These are phyloP conservation scores for Tolypocladium ophioglossoides DNA, from an alignment of 2,329 filamentous ascomycete species.

Conservation along the genomic window DNA sequence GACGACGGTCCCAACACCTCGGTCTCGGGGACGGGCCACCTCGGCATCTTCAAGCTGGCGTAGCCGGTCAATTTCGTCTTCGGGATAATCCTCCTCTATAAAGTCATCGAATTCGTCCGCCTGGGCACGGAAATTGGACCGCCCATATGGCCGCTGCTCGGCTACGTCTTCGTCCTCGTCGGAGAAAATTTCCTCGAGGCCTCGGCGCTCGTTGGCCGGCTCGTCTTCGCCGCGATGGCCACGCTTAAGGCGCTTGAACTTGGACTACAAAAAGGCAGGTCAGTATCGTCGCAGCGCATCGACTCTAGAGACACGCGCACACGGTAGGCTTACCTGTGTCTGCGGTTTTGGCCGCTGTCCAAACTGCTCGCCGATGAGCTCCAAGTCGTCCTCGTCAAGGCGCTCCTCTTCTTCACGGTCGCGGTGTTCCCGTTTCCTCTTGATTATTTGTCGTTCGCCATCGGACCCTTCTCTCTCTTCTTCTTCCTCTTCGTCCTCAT, in stretches of 20 bases:
- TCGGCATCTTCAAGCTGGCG: constrained; percentile 77
- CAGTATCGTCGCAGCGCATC: constrained; percentile 5
- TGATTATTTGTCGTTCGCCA: constrained; percentile 41
- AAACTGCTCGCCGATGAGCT: constrained; percentile 79
- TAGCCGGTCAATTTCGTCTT: constrained; percentile 69
- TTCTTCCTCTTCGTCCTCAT: constrained; percentile 44
- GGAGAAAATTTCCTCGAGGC: constrained; percentile 86
- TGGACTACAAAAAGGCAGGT: constrained; percentile 45
- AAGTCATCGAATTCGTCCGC: constrained; percentile 87
- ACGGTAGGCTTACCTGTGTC: constrained; percentile 51
- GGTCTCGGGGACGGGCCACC: constrained; percentile 69
- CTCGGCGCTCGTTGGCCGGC: constrained; percentile 52
- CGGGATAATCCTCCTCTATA: constrained; percentile 91
- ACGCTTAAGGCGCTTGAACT: constrained; percentile 94
- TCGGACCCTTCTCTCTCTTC: constrained; percentile 63
- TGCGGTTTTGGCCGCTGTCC: constrained; percentile 51
- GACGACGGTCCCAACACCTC: constrained; percentile 57
- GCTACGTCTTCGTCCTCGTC: constrained; percentile 76
- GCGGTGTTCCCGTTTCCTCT: constrained; percentile 64
- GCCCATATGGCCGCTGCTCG: constrained; percentile 40
- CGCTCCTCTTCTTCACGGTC: constrained; percentile 80
- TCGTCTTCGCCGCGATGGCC: constrained; percentile 71
- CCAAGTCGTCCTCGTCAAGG: constrained; percentile 91
- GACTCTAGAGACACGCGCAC: background rate
- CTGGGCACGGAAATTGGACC: constrained; percentile 45